Conservation (phyloP, 1,139 yeast genomes). For the Debaryomycetaceae sp. region DNA sequence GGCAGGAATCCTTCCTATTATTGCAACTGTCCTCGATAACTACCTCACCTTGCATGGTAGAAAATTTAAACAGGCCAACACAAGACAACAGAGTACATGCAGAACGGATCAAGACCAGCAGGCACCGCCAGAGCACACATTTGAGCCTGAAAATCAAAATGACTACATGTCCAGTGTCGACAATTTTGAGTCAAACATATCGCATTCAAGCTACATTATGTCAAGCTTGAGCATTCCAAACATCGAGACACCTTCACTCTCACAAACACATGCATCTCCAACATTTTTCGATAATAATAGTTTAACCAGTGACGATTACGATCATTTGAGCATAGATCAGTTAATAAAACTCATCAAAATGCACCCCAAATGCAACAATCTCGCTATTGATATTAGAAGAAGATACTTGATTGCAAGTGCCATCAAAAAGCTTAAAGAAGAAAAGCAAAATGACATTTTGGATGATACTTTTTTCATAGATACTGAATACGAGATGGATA, state of each 20-base stretch:
- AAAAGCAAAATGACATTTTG: conserved; percentile 33
- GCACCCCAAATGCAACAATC: conserved; percentile 8
- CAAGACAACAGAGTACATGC: conserved; percentile 9
- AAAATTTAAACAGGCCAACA: conserved; percentile 32
- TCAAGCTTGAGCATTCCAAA: conserved; percentile 1
- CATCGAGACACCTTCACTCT: conserved; percentile 7
- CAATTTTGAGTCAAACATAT: neutral
- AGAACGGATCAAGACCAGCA: conserved; percentile 4
- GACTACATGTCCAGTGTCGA: conserved; percentile 1
- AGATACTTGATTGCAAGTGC: conserved; percentile 36
- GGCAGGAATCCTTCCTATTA: conserved; percentile 87
- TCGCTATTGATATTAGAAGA: conserved; percentile 32
- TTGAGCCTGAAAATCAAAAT: conserved; percentile 4
- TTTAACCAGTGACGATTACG: conserved; percentile 40
- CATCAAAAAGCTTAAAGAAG: conserved; percentile 36
- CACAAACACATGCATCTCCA: conserved; percentile 6
- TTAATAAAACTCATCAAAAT: conserved; percentile 32
- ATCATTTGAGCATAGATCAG: conserved; percentile 34
- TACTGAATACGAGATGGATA: conserved; percentile 43
- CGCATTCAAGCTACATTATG: neutral
- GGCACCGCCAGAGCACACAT: conserved; percentile 6
- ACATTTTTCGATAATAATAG: conserved; percentile 21
- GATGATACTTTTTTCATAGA: conserved; percentile 32
- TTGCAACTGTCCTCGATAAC: conserved; percentile 89
- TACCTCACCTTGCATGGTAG: conserved; percentile 51